These are phyloP conservation scores for Populus hybrid DNA, from an alignment of 441 rosid species.

Conservation along the genomic window DNA sequence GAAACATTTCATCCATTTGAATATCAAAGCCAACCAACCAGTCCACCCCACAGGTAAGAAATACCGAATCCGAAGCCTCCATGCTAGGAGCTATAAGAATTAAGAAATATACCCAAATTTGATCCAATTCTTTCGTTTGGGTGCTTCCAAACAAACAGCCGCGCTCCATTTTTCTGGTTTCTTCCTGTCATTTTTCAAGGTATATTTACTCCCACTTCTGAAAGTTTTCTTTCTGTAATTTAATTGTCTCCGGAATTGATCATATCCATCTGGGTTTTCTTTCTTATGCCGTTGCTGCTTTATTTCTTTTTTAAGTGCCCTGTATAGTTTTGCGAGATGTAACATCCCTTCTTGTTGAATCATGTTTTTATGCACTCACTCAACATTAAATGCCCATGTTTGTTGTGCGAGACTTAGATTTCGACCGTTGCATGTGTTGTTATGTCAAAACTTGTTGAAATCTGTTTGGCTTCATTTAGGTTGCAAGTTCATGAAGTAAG, in stretches of 20 bases:
- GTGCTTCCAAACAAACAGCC: not conserved
- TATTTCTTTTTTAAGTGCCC: not conserved
- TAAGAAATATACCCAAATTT: no score
- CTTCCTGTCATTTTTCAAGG: not conserved
- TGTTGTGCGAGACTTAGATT: no score
- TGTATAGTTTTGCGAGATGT: not conserved
- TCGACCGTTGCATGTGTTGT: no score
- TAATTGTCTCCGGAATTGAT: not conserved
- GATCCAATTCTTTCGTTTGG: not conserved
- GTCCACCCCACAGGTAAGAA: no score
- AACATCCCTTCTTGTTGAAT: not conserved
- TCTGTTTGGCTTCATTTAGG: not conserved
- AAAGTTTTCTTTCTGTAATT: not conserved
- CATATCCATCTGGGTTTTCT: not conserved
- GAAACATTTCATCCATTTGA: no score
- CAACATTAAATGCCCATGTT: no score
- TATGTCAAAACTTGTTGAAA: no score
- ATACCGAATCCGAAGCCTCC: no score
- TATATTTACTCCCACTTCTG: not conserved
- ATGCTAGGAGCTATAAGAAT: no score
- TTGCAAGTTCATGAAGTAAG: not conserved
- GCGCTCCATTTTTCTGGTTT: not conserved
- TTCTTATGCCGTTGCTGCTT: not conserved
- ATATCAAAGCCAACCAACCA: no score
- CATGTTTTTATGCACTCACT: not conserved